Evolutionary conservation across 768 basidiomycete genomes (phyloP).

Genomic region (Leucogyrophana mollusca): DNA sequence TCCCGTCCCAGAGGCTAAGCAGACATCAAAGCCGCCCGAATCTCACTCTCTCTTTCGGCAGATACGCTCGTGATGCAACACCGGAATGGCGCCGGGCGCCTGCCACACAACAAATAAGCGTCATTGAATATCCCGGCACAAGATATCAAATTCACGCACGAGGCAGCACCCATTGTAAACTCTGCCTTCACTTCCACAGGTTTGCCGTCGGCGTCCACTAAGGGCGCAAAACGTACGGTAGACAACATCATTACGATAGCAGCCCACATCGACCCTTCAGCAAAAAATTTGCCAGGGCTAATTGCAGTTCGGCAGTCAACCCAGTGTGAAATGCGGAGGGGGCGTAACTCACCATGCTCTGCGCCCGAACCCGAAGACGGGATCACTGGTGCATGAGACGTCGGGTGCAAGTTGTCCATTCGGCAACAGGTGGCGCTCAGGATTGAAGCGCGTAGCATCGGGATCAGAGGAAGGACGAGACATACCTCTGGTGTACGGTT

Average conservation of each 20-base stretch:
- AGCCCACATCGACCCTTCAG: conserved; percentile 21
- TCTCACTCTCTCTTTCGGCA: conserved; percentile 9
- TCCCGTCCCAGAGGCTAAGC: no score
- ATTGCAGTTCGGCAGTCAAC: not conserved
- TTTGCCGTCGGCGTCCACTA: conserved; percentile 11
- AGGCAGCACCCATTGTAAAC: conserved; percentile 19
- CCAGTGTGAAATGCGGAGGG: not conserved
- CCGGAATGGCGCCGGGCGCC: conserved; percentile 22
- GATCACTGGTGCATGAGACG: conserved; percentile 12
- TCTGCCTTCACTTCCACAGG: conserved; percentile 18
- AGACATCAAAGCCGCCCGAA: no score
- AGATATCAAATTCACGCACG: conserved; percentile 14
- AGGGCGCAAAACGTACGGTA: conserved; percentile 12
- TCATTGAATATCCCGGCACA: not conserved
- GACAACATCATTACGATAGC: conserved; percentile 21
- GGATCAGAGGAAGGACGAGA: conserved; percentile 44
- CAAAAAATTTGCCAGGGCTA: conserved; percentile 20
- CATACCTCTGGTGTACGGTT: conserved; percentile 33
- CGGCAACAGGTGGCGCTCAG: conserved; percentile 45
- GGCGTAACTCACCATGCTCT: conserved; percentile 17
- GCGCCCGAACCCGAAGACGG: conserved; percentile 22
- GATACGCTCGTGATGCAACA: conserved; percentile 20
- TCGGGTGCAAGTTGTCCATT: conserved; percentile 5
- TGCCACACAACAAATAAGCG: conserved; percentile 6
- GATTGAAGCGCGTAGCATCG: conserved; percentile 38